Evolutionary conservation across 1,139 yeast genomes (phyloP), one percentile per base, ranked within the genome.

Genomic region (Pneumocystis sp.): DNA sequence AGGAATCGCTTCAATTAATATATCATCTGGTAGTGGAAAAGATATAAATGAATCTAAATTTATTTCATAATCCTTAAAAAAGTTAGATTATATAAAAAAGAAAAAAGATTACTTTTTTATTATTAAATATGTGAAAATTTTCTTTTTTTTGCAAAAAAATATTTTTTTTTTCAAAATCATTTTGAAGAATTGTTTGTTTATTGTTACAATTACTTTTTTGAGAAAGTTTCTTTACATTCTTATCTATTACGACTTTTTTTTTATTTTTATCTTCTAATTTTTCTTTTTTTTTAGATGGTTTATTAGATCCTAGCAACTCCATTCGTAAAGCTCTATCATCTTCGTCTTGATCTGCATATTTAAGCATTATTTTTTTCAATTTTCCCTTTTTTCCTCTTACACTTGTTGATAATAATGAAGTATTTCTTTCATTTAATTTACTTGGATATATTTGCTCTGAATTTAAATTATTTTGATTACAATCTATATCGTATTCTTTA

Each of bases 301-400:
- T 87, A 71, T 86, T 78, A 0, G 96, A 87, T 2, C 97, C 98
- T 63, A 93, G 77, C 0, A 86, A 87, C 67, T 87, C 84, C 87
- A 91, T 83, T 68, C 93, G 81, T 67, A 85, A 72, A 63, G 76
- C 73, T 66, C 90, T 81, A 71, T 93, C 97, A 66, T 89, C 95
- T 66, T 89, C 97, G 73, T 91, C 97, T 66, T 91, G 97, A 68
- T 86, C 90, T 1, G 85, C 90, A 73, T 93, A 93, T 72, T 90
- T 91, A 50, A 50, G 57, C 39, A 87, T 86, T 66, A 88, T 87
- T 74, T 89, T 91, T 78, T 89, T 89, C 74, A 87, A 73, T 73
- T 90, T 90, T 31, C 87, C 85, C 73, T 86, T 88, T 75, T 87
- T 89, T 63, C 97, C 97, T 72, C 97, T 83, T 1, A 86, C 85